Base-by-base conservation (phyloP, 192 early-diverging fungal species). In the Dimargaris verticillata region DNA sequence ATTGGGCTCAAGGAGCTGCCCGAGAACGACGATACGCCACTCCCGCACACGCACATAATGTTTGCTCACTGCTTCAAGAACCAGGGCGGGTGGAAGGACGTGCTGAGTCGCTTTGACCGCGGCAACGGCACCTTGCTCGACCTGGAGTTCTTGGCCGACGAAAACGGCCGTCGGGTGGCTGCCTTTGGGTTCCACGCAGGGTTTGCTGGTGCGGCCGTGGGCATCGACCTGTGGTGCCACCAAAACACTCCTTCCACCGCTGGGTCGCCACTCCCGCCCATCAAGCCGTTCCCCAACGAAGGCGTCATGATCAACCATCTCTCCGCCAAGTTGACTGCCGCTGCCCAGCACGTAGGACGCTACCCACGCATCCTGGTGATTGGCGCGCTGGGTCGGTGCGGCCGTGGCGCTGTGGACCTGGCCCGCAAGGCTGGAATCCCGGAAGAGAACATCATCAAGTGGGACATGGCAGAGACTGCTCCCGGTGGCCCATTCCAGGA, bases 1-100 rank as follows among this genome's bases (percentile, higher is more conserved):
- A 80, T 93, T 33, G 95, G 91, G 17, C 80, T 98, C 50, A 98
- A 98, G 81, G 95, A 98, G 70, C 80, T 98, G 25, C 93, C 95
- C 29, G 92, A 95, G 66, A 85, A 87, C 70, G 93, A 95, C 74
- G 72, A 79, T 44, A 82, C 87, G 26, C 88, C 95, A 51, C 81
- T 98, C 24, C 71, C 80, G 15, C 95, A 98, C 70, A 81, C 81
- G 49, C 95, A 97, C 75, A 93, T 97, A 66, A 92, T 93, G 80
- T 97, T 97, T 72, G 95, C 95, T 46, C 95, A 97, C 72, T 97
- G 95, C 78, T 97, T 81, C 81, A 97, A 97, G 81, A 73, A 80
- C 63, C 95, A 97, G 73, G 87, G 74, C 60, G 95, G 93, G 20
- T 97, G 95, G 95, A 82, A 80, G 66, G 84, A 94, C 44, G 81